These are phyloP conservation scores for Schizonepeta tenuifolia DNA, from an alignment of 257 asterid genomes.

Conservation along the genomic window DNA sequence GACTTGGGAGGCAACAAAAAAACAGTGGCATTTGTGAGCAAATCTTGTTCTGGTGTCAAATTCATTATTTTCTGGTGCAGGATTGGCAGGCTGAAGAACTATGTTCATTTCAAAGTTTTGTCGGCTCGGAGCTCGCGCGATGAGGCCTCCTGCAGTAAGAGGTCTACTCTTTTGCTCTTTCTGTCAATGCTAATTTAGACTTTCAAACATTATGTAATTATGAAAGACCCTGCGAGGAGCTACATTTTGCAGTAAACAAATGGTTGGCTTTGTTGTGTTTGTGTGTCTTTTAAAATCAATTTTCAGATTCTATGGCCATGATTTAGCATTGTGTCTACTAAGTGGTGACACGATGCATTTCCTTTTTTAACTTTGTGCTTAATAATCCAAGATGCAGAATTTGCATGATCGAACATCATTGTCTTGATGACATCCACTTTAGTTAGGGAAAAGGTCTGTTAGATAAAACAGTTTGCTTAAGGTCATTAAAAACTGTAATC, in stretches of 20 bases:
- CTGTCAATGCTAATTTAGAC: neutral
- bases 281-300: neutral
- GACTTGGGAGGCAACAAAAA: no score
- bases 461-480: neutral
- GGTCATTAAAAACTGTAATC: neutral
- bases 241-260: neutral
- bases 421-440: neutral
- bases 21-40: neutral
- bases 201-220: neutral
- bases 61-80: conserved; percentile 22
- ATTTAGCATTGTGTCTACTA: neutral
- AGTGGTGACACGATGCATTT: neutral
- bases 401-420: neutral
- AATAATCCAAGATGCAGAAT: neutral
- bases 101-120: conserved; percentile 51
- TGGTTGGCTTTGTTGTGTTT: neutral
- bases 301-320: neutral
- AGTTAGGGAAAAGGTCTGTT: neutral
- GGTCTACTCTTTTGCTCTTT: conserved; percentile 36
- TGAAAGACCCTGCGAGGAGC: neutral
- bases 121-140: conserved; percentile 43
- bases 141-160: conserved; percentile 36
- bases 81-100: conserved; percentile 36
- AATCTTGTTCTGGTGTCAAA: neutral
- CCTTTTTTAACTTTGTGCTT: neutral